Percentiles rank a stretch among this genome's conserved stretches.
phyloP scores from a whole-genome alignment of 179 eudicot genomes.

The Sideroxylon spinosum region DNA sequence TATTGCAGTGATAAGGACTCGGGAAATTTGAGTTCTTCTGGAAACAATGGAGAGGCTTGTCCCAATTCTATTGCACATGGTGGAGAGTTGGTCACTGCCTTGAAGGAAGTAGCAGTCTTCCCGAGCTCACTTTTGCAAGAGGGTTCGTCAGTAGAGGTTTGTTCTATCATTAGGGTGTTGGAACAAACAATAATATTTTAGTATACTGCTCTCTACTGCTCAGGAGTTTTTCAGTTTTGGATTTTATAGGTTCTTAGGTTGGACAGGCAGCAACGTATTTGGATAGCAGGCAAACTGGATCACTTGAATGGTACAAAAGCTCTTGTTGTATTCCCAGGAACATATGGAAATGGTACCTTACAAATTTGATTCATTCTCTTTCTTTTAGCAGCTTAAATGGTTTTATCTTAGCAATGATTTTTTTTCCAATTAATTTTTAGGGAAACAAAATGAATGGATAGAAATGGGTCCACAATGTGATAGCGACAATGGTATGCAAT shows the following conservation, averaged over 20 bases:
- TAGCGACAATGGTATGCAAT: not conserved
- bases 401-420: not conserved
- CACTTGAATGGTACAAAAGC: constrained; percentile 30
- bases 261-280: constrained; percentile 25
- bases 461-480: constrained; percentile 23
- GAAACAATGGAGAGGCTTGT: constrained; percentile 19
- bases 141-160: constrained; percentile 52
- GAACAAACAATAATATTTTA: not conserved
- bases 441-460: constrained; percentile 27
- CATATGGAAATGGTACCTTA: constrained; percentile 22
- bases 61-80: constrained; percentile 16
- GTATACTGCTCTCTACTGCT: constrained; percentile 2
- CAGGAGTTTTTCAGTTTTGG: constrained; percentile 15
- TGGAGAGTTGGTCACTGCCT: constrained; percentile 12
- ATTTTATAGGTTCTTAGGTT: constrained; percentile 31
- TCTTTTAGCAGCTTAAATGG: not conserved
- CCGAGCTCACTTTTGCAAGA: constrained; percentile 28
- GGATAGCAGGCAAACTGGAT: constrained; percentile 32
- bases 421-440: constrained; percentile 19
- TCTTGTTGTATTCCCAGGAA: constrained; percentile 23
- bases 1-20: constrained; percentile 27
- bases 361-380: too few species aligned
- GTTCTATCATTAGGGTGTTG: not conserved
- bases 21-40: constrained; percentile 5
- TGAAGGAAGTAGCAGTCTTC: constrained; percentile 20